These are phyloP conservation scores for Astragalus membranaceus DNA, from an alignment of 306 rosid species.

Conservation along the genomic window DNA sequence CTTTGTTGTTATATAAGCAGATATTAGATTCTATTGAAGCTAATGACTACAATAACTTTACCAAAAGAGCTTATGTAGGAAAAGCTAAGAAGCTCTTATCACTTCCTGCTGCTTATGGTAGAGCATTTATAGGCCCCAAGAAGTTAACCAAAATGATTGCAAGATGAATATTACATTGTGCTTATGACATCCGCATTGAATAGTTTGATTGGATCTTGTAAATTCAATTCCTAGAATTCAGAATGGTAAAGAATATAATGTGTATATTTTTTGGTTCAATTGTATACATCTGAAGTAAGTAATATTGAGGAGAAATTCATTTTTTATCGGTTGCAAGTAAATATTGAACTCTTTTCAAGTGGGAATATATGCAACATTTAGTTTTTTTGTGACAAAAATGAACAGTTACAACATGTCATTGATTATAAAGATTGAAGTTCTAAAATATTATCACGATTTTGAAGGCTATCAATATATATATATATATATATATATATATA, in stretches of 20 bases:
- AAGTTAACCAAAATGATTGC: slow-evolving; percentile 35
- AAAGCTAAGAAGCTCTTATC: slow-evolving; percentile 63
- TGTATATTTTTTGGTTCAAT: slow-evolving; percentile 20
- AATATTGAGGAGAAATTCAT: background rate
- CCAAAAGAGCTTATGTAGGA: slow-evolving; percentile 78
- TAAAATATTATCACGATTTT: too few relatives aligned
- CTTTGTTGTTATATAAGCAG: slow-evolving; percentile 70
- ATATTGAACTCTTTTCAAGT: background rate
- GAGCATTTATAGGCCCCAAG: slow-evolving; percentile 49
- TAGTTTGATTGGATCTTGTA: slow-evolving; percentile 8
- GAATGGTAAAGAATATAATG: background rate
- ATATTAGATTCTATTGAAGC: slow-evolving; percentile 92
- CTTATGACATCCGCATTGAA: background rate
- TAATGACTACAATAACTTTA: slow-evolving; percentile 87
- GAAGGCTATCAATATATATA: too few relatives aligned
- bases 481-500: too few relatives aligned
- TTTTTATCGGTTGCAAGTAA: background rate
- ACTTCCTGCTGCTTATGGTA: slow-evolving; percentile 71
- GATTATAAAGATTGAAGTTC: too few relatives aligned
- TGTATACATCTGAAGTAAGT: background rate
- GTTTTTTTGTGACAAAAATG: too few relatives aligned
- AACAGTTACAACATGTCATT: too few relatives aligned
- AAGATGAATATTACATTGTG: slow-evolving; percentile 23
- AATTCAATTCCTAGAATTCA: slow-evolving; percentile 6
- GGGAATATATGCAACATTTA: too few relatives aligned